Percentiles rank a stretch among this genome's conserved stretches.
phyloP scores from a whole-genome alignment of 805 yeast genomes.

The Cyberlindnera bimundalis region DNA sequence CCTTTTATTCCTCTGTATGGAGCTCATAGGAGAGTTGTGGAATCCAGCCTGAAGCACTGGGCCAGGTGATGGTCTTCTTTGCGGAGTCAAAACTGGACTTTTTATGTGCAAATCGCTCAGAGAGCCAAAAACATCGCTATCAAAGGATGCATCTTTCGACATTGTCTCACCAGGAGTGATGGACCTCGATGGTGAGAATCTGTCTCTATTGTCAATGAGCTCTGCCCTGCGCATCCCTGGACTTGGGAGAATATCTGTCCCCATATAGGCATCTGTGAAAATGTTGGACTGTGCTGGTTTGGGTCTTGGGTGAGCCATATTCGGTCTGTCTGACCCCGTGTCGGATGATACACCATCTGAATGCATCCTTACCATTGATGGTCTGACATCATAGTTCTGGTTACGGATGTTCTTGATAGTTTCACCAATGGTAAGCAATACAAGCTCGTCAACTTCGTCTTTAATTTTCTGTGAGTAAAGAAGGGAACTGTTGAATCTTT shows the following conservation, averaged over 20 bases:
- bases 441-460: constrained; percentile 70
- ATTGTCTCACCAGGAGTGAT: constrained; percentile 45
- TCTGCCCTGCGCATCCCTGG: constrained; percentile 14
- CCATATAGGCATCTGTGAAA: constrained; percentile 40
- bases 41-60: constrained; percentile 12
- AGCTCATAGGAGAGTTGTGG: constrained; percentile 51
- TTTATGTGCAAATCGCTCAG: constrained; percentile 29
- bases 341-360: constrained; percentile 12
- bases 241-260: constrained; percentile 40
- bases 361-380: constrained; percentile 2
- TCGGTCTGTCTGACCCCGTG: constrained; percentile 8
- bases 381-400: constrained; percentile 22
- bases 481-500: constrained; percentile 68
- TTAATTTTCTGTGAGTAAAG: constrained; percentile 74
- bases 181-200: constrained; percentile 32
- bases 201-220: constrained; percentile 15
- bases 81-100: constrained; percentile 31
- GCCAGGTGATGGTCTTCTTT: constrained; percentile 27
- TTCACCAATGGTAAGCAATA: constrained; percentile 57
- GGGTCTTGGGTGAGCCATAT: constrained; percentile 25
- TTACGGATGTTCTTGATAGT: constrained; percentile 51
- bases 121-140: constrained; percentile 14
- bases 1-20: constrained; percentile 51
- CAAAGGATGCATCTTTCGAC: constrained; percentile 13
- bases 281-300: constrained; percentile 26